Percentiles rank a stretch among this genome's conserved stretches.
phyloP scores from a whole-genome alignment of 306 rosid species.

The Trifolium dubium region DNA sequence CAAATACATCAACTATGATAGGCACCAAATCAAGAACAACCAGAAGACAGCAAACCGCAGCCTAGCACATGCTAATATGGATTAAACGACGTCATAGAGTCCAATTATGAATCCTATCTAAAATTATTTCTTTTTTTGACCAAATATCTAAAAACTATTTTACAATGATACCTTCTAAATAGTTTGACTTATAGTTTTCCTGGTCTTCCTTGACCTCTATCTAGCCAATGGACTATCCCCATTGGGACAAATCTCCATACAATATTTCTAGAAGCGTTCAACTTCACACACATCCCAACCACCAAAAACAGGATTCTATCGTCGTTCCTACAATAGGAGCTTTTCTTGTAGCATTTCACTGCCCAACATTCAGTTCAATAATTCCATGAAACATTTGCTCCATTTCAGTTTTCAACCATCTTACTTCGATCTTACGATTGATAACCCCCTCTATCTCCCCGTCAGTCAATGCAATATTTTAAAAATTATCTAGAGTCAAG shows the following conservation, averaged over 20 bases:
- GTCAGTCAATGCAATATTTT: not conserved
- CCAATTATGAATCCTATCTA: not conserved
- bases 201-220: not conserved
- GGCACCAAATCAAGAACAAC: conserved; percentile 26
- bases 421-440: not conserved
- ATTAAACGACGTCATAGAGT: not conserved
- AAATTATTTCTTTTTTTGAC: not conserved
- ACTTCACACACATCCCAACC: not conserved
- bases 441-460: not conserved
- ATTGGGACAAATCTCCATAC: not conserved
- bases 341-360: not conserved
- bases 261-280: not conserved
- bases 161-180: not conserved
- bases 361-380: conserved; percentile 8
- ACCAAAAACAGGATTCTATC: not conserved
- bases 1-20: no score
- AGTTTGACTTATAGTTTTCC: not conserved
- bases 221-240: not conserved
- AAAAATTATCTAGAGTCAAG: not conserved
- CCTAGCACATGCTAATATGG: not conserved
- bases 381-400: not conserved
- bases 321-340: not conserved
- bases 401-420: not conserved
- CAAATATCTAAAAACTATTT: not conserved
- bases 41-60: not conserved